Base-by-base conservation (phyloP, 176 grass and related monocot species). In the Miscanthus lutarioriparius region DNA sequence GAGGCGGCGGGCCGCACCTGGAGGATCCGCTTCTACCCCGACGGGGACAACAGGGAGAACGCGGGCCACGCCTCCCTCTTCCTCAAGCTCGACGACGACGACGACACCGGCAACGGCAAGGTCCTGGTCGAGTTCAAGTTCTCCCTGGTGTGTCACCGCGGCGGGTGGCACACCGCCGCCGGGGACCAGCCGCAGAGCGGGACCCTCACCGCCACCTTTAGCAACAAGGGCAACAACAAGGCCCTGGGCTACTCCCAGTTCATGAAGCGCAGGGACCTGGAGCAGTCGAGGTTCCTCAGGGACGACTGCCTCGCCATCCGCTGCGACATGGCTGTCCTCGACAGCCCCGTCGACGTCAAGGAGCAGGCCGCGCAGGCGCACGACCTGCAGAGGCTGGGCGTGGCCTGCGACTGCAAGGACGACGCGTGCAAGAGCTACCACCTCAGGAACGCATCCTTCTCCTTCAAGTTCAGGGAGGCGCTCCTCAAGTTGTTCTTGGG, bases 11-110 rank as follows among this genome's bases (percentile, higher is more conserved):
- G 68, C 25, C 67, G 26, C 68, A 62, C 67, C 14, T 82, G 80
- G 80, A 30, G 10, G 67, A 9, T 82, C 67, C 25, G 8, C 25
- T 62, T 56, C 68, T 82, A 22, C 51, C 67, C 66, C 14, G 16
- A 82, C 16, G 80, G 80, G 2, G 5, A 8, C 67, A 4, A 4
- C 27, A 6, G 12, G 16, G 67, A 72, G 15, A 28, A 11, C 67
- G 67, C 80, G n/a, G 80, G 67, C 80, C 58, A 58, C 36, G 37
- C 40, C 80, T 82, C 80, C 67, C 8, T 82, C 23, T 41, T 41
- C 80, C 80, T 82, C 67, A 71, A 14, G 48, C 30, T 68, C 22
- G 65, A 69, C 10, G 78, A 38, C 35, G 19, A 65, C 6, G 13
- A 0, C 49, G 22, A 49, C 47, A 5, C 12, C 32, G 4, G 7